Evolutionary conservation across 495 filamentous ascomycete genomes (phyloP).

Genomic region (Penicillium odoratum): DNA sequence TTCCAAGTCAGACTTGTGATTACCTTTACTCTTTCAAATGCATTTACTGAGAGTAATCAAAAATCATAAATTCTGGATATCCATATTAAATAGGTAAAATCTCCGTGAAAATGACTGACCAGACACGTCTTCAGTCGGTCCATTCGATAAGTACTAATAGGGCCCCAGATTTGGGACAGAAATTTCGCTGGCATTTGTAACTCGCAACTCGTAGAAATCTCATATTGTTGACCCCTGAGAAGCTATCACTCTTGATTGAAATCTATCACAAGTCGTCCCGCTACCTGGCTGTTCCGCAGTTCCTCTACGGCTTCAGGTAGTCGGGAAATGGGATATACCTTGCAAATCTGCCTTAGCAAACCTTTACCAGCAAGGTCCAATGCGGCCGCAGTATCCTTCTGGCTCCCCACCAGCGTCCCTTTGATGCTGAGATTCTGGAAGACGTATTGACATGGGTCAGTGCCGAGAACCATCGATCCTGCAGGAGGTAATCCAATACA

Average conservation of each 20-base stretch:
- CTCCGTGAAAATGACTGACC: too few relatives aligned
- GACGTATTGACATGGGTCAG: constrained; percentile 41
- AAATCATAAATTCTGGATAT: too few relatives aligned
- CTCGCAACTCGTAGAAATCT: too few relatives aligned
- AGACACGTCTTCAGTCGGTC: too few relatives aligned
- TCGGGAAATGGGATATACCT: constrained; percentile 40
- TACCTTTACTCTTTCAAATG: too few relatives aligned
- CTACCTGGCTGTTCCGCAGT: constrained; percentile 42
- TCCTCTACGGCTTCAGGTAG: constrained; percentile 42
- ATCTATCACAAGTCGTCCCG: constrained; percentile 50
- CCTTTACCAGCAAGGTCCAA: constrained; percentile 50
- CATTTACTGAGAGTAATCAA: too few relatives aligned
- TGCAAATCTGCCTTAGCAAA: constrained; percentile 40
- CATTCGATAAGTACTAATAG: too few relatives aligned
- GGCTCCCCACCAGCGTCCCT: constrained; percentile 49
- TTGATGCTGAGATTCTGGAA: constrained; percentile 47
- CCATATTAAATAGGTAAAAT: too few relatives aligned
- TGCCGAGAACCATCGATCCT: constrained; percentile 34
- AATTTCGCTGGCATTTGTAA: too few relatives aligned
- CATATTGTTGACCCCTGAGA: too few relatives aligned
- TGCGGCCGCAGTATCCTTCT: constrained; percentile 42
- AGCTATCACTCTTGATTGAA: constrained; percentile 32
- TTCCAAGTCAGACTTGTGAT: too few relatives aligned
- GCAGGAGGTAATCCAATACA: constrained; percentile 40
- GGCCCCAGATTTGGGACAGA: too few relatives aligned